Base-by-base conservation (phyloP, 257 asterid genomes). In the Penstemon davidsonii region DNA sequence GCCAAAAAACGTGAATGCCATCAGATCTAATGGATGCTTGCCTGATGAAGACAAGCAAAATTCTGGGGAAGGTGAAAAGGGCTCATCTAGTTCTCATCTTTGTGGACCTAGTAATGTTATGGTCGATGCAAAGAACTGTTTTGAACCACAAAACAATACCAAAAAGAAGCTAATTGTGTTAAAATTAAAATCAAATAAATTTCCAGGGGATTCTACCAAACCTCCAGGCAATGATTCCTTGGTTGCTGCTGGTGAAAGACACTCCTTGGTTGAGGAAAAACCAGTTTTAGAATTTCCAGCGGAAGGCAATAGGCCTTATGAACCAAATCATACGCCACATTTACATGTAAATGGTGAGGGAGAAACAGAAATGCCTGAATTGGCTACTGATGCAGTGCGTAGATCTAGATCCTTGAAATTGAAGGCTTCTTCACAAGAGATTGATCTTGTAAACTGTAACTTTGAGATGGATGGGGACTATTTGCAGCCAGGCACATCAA, bases 381-480 rank as follows among this genome's bases (percentile, higher is more conserved):
- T 78, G 73, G 93, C 85, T 50, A 88, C 96, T 60, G 95, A 90
- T 81, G 85, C 89, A 53, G 75, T 80, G 40, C 93, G 91, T 45
- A 81, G 97, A 75, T 80, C 87, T 40, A 82, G 94, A 79, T 85
- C 96, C 69, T 80, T 76, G 70, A 86, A 78, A 74, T 75, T 84
- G 73, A 87, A 79, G 84, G 81, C 80, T 68, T 67, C 88, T 62
- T 76, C 86, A 46, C 77, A 76, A 69, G 87, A 84, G 39, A 33
- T 53, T 47, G 79, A 75, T 71, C 66, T 55, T 74, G 41, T 54
- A 45, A 80, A 58, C 56, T 60, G 60, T 73, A 67, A 74, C 53
- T 56, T 40, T 71, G 81, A 44, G 49, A 67, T 49, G 76, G 85
- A 71, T 46, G 81, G 42, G 19, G 69, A 66, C 53, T 80, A 77